Evolutionary conservation across 1,139 yeast genomes (phyloP).

Genomic region (Arxiozyma bovina): DNA sequence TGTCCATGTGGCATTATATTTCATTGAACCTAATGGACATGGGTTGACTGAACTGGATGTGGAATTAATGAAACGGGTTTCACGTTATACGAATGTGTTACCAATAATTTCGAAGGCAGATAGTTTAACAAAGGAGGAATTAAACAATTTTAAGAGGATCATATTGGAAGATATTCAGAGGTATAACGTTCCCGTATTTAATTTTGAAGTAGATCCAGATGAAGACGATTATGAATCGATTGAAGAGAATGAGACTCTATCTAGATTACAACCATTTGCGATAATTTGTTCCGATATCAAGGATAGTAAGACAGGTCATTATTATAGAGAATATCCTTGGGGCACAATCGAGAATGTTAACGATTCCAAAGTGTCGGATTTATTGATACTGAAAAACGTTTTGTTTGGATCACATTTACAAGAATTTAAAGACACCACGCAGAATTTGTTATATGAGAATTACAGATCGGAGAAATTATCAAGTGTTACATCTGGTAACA

Average conservation of each 20-base stretch:
- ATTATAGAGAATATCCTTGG: constrained; percentile 71
- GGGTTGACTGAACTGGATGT: constrained; percentile 68
- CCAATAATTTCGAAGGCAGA: constrained; percentile 68
- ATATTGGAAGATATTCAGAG: constrained; percentile 51
- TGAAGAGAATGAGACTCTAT: constrained; percentile 55
- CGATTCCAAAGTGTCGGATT: constrained; percentile 55
- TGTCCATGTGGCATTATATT: constrained; percentile 64
- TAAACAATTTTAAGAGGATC: constrained; percentile 44
- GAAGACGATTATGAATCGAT: constrained; percentile 59
- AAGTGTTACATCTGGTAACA: constrained; percentile 28
- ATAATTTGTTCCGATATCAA: constrained; percentile 56
- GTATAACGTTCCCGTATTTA: constrained; percentile 63
- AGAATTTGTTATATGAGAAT: constrained; percentile 68
- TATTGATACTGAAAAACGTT: constrained; percentile 54
- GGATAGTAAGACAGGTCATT: constrained; percentile 40
- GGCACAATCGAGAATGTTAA: constrained; percentile 44
- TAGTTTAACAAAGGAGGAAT: constrained; percentile 53
- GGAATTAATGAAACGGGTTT: constrained; percentile 55
- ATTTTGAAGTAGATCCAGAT: constrained; percentile 45
- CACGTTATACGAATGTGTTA: constrained; percentile 62
- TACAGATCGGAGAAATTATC: constrained; percentile 65
- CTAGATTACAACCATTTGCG: constrained; percentile 63
- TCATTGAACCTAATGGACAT: constrained; percentile 69
- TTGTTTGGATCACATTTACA: constrained; percentile 67
- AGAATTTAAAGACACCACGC: constrained; percentile 74